Conservation (phyloP, 2,329 filamentous ascomycete genomes). For the Tolypocladium guangdongense region DNA sequence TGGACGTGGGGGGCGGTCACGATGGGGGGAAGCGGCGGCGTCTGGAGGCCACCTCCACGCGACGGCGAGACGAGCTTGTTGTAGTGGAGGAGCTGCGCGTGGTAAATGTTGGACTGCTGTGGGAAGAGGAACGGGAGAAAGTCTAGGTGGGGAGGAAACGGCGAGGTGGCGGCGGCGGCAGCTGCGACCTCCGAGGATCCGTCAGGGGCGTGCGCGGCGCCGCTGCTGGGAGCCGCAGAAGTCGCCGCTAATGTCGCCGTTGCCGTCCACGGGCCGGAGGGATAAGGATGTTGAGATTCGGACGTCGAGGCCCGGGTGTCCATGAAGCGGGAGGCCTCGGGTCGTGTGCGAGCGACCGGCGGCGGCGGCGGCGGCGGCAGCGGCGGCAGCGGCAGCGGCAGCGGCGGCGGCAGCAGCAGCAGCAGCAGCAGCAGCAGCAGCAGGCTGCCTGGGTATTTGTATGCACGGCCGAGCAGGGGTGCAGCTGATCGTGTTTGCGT, state of each 20-base stretch:
- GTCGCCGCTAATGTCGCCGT: constrained; percentile 15
- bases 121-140: constrained; percentile 47
- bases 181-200: constrained; percentile 18
- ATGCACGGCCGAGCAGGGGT: constrained; percentile 7
- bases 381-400: background rate
- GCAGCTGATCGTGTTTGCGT: background rate
- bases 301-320: constrained; percentile 26
- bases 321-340: constrained; percentile 21
- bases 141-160: constrained; percentile 35
- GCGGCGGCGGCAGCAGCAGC: background rate
- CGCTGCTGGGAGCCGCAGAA: constrained; percentile 13
- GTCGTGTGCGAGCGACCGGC: background rate
- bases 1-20: constrained; percentile 46
- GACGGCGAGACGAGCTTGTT: constrained; percentile 52
- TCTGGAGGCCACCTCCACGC: constrained; percentile 44
- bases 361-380: background rate
- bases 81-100: constrained; percentile 53
- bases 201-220: constrained; percentile 17
- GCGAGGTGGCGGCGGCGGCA: constrained; percentile 12
- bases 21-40: constrained; percentile 42
- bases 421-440: background rate
- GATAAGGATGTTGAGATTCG: constrained; percentile 27
- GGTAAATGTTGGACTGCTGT: constrained; percentile 47
- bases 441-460: background rate
- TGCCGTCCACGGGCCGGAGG: constrained; percentile 20